These are phyloP conservation scores for Penicillium sumatraense DNA, from an alignment of 2,329 filamentous ascomycete species.

Conservation along the genomic window DNA sequence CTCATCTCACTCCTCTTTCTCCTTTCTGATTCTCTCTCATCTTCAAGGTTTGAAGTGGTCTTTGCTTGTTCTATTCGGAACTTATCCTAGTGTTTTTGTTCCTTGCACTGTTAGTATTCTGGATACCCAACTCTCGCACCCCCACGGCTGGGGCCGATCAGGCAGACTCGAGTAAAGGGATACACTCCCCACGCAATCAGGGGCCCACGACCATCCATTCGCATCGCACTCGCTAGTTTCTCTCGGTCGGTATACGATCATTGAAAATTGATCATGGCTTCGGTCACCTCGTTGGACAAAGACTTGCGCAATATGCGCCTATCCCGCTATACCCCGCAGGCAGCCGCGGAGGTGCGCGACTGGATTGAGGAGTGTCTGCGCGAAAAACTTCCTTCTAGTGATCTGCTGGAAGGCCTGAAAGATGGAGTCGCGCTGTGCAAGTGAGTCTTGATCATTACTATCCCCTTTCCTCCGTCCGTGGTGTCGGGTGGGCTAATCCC, in stretches of 20 bases:
- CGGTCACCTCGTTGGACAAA: constrained; percentile 89
- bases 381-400: constrained; percentile 70
- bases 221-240: not conserved
- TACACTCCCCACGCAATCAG: constrained; percentile 10
- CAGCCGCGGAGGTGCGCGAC: constrained; percentile 78
- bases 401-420: constrained; percentile 83
- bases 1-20: not conserved
- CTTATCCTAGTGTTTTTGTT: constrained; percentile 1
- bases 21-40: not conserved
- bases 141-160: constrained; percentile 24
- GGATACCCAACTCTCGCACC: constrained; percentile 25
- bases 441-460: constrained; percentile 54
- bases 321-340: constrained; percentile 88
- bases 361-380: constrained; percentile 88
- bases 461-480: constrained; percentile 4
- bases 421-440: constrained; percentile 93
- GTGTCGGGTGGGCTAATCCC: constrained; percentile 25
- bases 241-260: constrained; percentile 1
- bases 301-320: constrained; percentile 93
- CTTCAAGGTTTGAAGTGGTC: not conserved
- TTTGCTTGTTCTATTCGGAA: not conserved
- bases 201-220: constrained; percentile 3
- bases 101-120: not conserved
- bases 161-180: constrained; percentile 26
- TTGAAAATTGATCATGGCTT: constrained; percentile 71